Base-by-base conservation (phyloP, 495 filamentous ascomycete genomes). In the Choiromyces venosus region DNA sequence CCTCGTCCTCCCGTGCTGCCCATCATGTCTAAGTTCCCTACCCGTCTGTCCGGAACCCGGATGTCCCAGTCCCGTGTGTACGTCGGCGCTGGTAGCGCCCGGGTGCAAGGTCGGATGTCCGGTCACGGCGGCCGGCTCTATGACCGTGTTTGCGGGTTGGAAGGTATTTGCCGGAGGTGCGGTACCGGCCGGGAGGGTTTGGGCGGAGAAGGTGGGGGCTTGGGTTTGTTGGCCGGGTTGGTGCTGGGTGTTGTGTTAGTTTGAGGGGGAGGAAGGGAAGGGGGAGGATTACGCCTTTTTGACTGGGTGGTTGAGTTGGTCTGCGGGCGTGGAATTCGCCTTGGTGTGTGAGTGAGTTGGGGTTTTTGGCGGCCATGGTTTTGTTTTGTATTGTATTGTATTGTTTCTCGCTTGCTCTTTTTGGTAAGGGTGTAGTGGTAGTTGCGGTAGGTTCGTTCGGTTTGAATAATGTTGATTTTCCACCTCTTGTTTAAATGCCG, bases 81-180 rank as follows among this genome's bases (percentile, higher is more conserved):
- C 85, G 68, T 89, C 87, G 39, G 78, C 78, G 4, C 87, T 90
- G 0, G 90, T 92, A 2, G 90, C 85, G 6, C 92, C 92, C 29
- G 79, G 81, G 78, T 5, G 84, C 86, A 40, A 83, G 82, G 52
- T 83, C 76, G 1, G 82, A 78, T 65, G 83, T 82, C 44, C 83
- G n/a, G n/a, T 81, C 44, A 76, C 73, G 73, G 87, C 86, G 74
- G 83, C 80, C 35, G 86, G 85, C 71, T 88, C 85, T 29, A 81
- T 75, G 66, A 86, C 84, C 75, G 80, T 78, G 36, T 80, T 78
- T 18, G 86, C 75, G 77, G 37, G 39, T 37, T 89, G 87, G 83
- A 87, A 91, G 14, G 90, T 91, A 75, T 83, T 78, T 73, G 87
- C 85, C 1, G 82, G 79, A 0, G 92, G 91, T 0, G 91, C 92